A percentile compares a stretch with the other conserved stretches of the same genome.
Evolutionary conservation across 345 rosid genomes (phyloP).

Genomic region (Melaleuca quinquenervia): DNA sequence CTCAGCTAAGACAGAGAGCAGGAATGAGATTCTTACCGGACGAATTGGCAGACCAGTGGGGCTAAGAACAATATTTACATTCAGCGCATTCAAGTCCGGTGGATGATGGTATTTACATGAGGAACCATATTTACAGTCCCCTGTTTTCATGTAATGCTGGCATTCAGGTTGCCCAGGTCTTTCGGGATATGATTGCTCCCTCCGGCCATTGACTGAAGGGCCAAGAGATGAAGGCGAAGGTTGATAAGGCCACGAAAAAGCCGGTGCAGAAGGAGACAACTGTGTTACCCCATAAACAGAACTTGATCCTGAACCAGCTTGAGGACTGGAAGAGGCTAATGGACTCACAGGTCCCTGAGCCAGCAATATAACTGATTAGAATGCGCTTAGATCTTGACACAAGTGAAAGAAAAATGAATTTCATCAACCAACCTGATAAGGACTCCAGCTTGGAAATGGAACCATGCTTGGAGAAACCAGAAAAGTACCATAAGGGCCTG

Average conservation of each 20-base stretch:
- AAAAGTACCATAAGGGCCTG: constrained; percentile 62
- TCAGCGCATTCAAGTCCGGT: constrained; percentile 32
- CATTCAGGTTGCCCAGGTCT: constrained; percentile 88
- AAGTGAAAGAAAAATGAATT: not conserved
- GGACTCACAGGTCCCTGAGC: constrained; percentile 52
- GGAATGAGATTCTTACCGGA: constrained; percentile 41
- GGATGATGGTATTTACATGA: constrained; percentile 95
- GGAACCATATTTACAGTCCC: constrained; percentile 79
- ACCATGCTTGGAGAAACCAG: constrained; percentile 63
- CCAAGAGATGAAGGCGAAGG: constrained; percentile 28
- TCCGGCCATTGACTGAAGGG: constrained; percentile 45
- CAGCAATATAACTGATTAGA: not conserved
- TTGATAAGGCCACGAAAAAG: constrained; percentile 50
- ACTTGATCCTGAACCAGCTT: constrained; percentile 41
- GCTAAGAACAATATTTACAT: constrained; percentile 36
- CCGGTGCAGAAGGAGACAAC: constrained; percentile 54
- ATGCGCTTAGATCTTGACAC: not conserved
- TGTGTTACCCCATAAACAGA: constrained; percentile 48
- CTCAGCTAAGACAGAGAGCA: not conserved
- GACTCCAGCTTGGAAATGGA: constrained; percentile 60
- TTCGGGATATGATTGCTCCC: constrained; percentile 63
- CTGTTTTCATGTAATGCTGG: constrained; percentile 76
- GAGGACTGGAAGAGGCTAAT: constrained; percentile 43
- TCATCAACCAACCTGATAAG: constrained; percentile 50
- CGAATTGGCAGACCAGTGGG: constrained; percentile 77